These are phyloP conservation scores for Delonix regia DNA, from an alignment of 306 rosid species.

Conservation along the genomic window DNA sequence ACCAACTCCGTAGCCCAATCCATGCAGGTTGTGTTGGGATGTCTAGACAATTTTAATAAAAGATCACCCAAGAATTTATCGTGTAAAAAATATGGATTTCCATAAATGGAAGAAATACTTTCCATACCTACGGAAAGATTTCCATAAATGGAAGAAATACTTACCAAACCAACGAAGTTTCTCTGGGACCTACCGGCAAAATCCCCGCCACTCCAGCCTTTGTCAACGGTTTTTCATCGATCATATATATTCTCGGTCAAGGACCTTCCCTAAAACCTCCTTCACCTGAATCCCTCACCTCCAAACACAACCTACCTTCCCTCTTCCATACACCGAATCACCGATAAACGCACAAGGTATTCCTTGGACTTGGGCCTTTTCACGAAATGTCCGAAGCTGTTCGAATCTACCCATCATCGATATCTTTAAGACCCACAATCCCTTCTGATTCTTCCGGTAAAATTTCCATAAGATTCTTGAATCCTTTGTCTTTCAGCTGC, in stretches of 20 bases:
- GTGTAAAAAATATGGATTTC: no score
- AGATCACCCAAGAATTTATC: no score
- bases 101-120: no score
- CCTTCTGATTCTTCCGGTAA: slow-evolving; percentile 23
- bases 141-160: background rate
- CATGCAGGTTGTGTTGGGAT: no score
- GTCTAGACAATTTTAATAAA: no score
- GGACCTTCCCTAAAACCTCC: no score
- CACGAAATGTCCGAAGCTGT: slow-evolving; percentile 48
- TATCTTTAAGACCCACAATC: slow-evolving; percentile 17
- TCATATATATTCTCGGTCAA: no score
- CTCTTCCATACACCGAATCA: background rate
- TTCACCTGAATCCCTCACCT: background rate
- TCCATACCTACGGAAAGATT: no score
- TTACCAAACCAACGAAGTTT: background rate
- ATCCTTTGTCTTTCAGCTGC: background rate
- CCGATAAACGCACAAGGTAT: background rate
- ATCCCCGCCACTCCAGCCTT: background rate
- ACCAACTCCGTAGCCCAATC: no score
- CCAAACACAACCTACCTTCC: background rate
- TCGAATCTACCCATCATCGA: slow-evolving; percentile 25
- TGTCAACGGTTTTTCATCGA: background rate
- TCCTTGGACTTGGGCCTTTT: background rate
- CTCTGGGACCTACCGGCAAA: background rate
- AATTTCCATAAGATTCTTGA: background rate